Conservation (phyloP, 305 asterid genomes). For the Rubia tinctorum region DNA sequence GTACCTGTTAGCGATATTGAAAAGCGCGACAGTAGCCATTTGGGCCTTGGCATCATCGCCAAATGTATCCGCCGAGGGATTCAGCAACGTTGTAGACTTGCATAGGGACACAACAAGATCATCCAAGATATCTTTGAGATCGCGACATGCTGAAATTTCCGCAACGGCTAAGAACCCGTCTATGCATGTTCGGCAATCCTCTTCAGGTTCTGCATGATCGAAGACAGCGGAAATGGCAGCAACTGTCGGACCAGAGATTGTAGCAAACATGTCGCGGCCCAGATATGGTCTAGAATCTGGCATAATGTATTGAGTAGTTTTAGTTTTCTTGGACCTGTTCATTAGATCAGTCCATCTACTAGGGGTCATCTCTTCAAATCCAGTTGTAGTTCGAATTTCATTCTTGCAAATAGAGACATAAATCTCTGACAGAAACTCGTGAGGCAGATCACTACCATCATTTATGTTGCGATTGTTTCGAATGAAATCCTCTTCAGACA, state of each 20-base stretch:
- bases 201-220: conserved; percentile 91
- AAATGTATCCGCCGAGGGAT: conserved; percentile 73
- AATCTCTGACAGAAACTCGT: conserved; percentile 77
- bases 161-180: conserved; percentile 97
- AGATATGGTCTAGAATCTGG: conserved; percentile 81
- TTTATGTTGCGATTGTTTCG: conserved; percentile 85
- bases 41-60: conserved; percentile 94
- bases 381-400: conserved; percentile 91
- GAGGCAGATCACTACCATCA: conserved; percentile 91
- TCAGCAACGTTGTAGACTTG: conserved; percentile 85
- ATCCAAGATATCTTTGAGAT: conserved; percentile 92
- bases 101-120: conserved; percentile 91
- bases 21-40: conserved; percentile 90
- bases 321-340: conserved; percentile 77
- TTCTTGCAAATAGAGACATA: conserved; percentile 88
- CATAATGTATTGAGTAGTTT: conserved; percentile 62
- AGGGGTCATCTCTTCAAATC: conserved; percentile 76
- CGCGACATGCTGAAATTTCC: conserved; percentile 92
- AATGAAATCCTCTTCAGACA: conserved; percentile 98
- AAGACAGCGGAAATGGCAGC: conserved; percentile 96
- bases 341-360: conserved; percentile 97
- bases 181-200: conserved; percentile 84
- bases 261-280: conserved; percentile 97
- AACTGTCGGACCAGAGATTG: conserved; percentile 95
- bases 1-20: conserved; percentile 80